Evolutionary conservation across 2,329 filamentous ascomycete species (phyloP).

Genomic region (Fusarium fujikuroi): DNA sequence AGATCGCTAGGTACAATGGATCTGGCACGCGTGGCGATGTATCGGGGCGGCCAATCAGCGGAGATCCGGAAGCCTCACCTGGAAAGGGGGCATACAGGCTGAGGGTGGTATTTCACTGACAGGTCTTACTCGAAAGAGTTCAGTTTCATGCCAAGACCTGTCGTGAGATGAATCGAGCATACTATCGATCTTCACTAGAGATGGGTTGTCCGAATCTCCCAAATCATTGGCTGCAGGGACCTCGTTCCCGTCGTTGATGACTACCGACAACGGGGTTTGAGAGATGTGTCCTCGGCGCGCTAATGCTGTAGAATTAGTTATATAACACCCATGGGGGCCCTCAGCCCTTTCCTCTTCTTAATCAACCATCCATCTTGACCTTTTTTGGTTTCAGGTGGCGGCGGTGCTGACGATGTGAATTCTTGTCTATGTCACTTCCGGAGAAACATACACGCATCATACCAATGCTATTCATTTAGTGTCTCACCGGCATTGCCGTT

Average conservation of each 20-base stretch:
- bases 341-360: background rate
- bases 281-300: background rate
- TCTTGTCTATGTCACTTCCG: rapidly evolving
- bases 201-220: background rate
- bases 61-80: too few species aligned
- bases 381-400: rapidly evolving
- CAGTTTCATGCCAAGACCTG: background rate
- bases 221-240: background rate
- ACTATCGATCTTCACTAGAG: background rate
- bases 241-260: background rate
- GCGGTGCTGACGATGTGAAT: background rate
- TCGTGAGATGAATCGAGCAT: background rate
- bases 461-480: rapidly evolving
- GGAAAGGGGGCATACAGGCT: rapidly evolving
- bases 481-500: background rate
- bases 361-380: rapidly evolving
- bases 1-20: background rate
- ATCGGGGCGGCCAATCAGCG: background rate
- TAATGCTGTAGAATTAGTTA: background rate
- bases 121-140: rapidly evolving
- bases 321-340: background rate
- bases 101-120: background rate
- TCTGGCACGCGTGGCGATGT: too few species aligned
- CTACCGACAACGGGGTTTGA: background rate
- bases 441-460: rapidly evolving